A percentile compares a stretch with the other conserved stretches of the same genome.
Conservation (phyloP, 805 yeast species). For the Teunomyces stri region DNA sequence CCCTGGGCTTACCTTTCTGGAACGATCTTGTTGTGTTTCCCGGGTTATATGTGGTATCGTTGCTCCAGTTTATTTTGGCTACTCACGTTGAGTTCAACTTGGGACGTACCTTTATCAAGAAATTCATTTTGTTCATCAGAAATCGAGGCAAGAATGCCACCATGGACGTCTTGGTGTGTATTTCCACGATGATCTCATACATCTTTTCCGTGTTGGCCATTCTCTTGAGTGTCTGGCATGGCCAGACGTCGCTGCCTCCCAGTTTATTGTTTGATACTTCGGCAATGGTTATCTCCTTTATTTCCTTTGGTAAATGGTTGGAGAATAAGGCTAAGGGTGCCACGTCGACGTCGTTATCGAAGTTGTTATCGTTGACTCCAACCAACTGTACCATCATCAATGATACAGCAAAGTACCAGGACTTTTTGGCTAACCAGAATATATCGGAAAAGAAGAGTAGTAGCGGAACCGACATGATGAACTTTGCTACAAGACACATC, state of each 20-base stretch:
- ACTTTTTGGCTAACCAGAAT: constrained; percentile 10
- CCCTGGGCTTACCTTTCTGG: constrained; percentile 38
- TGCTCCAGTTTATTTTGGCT: constrained; percentile 57
- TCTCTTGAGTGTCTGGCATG: constrained; percentile 42
- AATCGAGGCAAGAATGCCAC: constrained; percentile 63
- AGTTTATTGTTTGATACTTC: constrained; percentile 81
- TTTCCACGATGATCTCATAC: constrained; percentile 80
- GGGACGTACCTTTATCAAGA: constrained; percentile 66
- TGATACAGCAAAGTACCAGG: constrained; percentile 28
- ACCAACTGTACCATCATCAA: constrained; percentile 65
- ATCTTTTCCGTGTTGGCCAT: constrained; percentile 69
- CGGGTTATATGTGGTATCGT: constrained; percentile 65
- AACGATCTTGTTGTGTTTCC: constrained; percentile 38
- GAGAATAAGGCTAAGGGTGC: constrained; percentile 93
- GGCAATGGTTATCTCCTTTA: constrained; percentile 79
- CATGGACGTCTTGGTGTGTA: constrained; percentile 88
- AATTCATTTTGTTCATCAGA: constrained; percentile 61
- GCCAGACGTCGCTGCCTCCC: constrained; percentile 50
- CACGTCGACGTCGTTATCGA: constrained; percentile 84
- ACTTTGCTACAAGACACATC: constrained; percentile 47
- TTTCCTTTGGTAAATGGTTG: constrained; percentile 84
- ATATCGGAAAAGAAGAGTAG: constrained; percentile 4
- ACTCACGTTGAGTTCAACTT: constrained; percentile 61
- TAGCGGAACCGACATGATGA: constrained; percentile 12
- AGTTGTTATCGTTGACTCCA: constrained; percentile 78